Evolutionary conservation across 176 grass and related monocot genomes (phyloP).

Genomic region (Cenchrus purpureus): DNA sequence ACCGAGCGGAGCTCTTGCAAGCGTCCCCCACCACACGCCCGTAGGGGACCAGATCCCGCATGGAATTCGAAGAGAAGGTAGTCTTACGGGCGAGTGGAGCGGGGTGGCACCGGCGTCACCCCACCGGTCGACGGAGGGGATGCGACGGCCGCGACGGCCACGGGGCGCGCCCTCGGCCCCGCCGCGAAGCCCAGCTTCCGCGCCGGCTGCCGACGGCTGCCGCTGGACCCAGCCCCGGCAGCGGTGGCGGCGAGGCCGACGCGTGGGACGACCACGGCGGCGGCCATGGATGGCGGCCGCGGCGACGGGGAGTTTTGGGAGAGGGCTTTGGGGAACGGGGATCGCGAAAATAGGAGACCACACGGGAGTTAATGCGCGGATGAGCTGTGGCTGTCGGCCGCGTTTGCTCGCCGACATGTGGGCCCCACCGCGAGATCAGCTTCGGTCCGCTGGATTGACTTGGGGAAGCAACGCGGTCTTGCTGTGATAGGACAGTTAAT

Average conservation of each 20-base stretch:
- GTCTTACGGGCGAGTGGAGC: constrained; percentile 31
- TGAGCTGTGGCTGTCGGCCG: neutral
- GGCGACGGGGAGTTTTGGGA: neutral
- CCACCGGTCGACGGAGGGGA: constrained; percentile 28
- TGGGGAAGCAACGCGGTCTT: too few species aligned
- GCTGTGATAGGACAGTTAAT: too few species aligned
- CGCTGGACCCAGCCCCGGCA: neutral
- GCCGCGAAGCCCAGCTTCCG: neutral
- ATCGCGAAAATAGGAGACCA: neutral
- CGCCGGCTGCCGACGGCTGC: neutral
- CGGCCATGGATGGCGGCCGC: neutral
- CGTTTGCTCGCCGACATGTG: too few species aligned
- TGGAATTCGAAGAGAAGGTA: neutral
- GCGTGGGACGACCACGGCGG: neutral
- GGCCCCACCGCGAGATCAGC: too few species aligned
- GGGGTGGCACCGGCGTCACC: constrained; percentile 22
- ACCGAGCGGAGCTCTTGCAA: neutral
- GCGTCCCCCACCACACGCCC: neutral
- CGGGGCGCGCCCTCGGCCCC: constrained; percentile 6
- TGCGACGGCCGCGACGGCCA: neutral
- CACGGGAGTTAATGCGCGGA: neutral
- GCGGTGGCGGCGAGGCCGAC: neutral
- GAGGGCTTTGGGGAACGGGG: neutral
- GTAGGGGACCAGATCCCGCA: neutral
- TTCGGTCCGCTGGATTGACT: too few species aligned